Percentiles rank a stretch among this genome's conserved stretches.
phyloP scores from a whole-genome alignment of 176 grass and related monocot species.

The Miscanthus lutarioriparius region DNA sequence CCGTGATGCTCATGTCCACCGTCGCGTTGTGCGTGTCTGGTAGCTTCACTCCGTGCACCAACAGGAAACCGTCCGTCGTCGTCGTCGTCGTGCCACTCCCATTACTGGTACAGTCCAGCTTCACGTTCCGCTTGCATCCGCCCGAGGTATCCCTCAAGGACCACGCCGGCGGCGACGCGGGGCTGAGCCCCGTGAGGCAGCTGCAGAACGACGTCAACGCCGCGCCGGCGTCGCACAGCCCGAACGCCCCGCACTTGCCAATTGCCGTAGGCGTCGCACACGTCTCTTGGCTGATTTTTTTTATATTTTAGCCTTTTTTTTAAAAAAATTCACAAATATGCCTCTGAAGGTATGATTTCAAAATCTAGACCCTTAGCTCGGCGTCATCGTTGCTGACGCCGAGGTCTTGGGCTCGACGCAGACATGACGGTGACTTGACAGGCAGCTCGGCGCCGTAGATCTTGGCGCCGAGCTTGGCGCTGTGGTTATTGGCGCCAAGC shows the following conservation, averaged over 20 bases:
- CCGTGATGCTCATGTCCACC: slow-evolving; percentile 15
- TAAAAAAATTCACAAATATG: no score
- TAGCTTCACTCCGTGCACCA: slow-evolving; percentile 46
- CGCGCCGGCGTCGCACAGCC: slow-evolving; percentile 41
- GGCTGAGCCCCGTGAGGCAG: slow-evolving; percentile 50
- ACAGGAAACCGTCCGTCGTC: slow-evolving; percentile 33
- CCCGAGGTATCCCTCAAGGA: background rate
- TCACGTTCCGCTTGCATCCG: slow-evolving; percentile 39
- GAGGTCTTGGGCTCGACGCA: no score
- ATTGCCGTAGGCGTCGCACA: slow-evolving; percentile 42
- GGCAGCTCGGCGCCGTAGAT: no score
- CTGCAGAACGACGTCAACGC: slow-evolving; percentile 23
- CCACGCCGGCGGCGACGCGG: slow-evolving; percentile 13
- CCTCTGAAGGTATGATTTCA: no score
- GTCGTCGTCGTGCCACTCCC: background rate
- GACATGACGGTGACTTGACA: no score
- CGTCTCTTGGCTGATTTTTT: no score
- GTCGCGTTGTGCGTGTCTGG: slow-evolving; percentile 24
- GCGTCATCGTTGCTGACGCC: no score
- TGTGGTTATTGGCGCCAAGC: no score
- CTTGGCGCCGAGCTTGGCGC: no score
- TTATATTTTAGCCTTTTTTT: no score
- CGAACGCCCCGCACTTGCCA: slow-evolving; percentile 58
- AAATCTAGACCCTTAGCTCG: no score
- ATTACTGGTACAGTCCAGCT: slow-evolving; percentile 21